These are phyloP conservation scores for Naganishia onofrii DNA, from an alignment of 768 basidiomycete genomes.

Conservation along the genomic window DNA sequence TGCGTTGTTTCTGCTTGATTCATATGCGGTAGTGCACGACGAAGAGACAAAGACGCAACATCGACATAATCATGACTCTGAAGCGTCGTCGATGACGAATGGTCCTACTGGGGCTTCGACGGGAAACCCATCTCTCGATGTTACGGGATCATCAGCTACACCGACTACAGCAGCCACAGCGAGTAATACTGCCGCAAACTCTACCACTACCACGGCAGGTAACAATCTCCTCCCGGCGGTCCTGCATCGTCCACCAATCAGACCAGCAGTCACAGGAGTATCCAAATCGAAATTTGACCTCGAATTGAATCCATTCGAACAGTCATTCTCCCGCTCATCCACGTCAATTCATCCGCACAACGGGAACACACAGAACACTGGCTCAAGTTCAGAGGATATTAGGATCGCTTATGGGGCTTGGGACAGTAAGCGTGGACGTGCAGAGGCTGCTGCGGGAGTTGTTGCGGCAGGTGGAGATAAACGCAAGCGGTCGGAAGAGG, in stretches of 20 bases:
- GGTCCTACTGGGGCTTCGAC: too few relatives aligned
- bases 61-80: too few relatives aligned
- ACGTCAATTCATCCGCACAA: constrained; percentile 34
- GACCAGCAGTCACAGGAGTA: constrained; percentile 38
- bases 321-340: constrained; percentile 70
- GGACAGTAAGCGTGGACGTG: constrained; percentile 19
- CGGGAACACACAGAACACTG: neutral
- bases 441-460: constrained; percentile 28
- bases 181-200: neutral
- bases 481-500: neutral
- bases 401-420: constrained; percentile 33
- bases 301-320: constrained; percentile 92
- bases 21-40: too few relatives aligned
- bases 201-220: neutral
- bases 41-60: too few relatives aligned
- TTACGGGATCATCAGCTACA: neutral
- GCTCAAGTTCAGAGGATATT: constrained; percentile 31
- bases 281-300: constrained; percentile 55
- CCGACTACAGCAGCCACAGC: neutral
- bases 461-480: constrained; percentile 2
- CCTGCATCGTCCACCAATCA: constrained; percentile 41
- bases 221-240: constrained; percentile 19
- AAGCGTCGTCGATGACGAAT: too few relatives aligned
- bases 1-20: too few relatives aligned
- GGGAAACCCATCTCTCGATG: too few relatives aligned